Conservation (phyloP, 495 filamentous ascomycete species). For the Letharia lupina region DNA sequence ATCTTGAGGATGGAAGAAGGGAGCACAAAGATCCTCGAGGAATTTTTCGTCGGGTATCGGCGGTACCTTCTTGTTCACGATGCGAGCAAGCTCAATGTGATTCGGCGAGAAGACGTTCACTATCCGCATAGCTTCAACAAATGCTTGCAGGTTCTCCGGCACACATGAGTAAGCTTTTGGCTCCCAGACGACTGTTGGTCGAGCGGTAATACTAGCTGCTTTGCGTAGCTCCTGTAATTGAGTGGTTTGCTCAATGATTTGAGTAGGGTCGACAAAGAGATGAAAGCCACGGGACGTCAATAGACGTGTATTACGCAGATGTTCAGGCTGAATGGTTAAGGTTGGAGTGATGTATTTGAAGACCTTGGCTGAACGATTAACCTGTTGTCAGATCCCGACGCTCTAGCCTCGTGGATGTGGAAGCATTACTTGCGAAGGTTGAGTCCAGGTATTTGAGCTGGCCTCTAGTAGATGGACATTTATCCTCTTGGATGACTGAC, state of each 20-base stretch:
- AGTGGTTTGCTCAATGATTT: conserved; percentile 14
- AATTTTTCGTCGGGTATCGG: background rate
- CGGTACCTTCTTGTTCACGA: background rate
- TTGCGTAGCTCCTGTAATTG: conserved; percentile 6
- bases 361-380: background rate
- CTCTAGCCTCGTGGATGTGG: conserved; percentile 9
- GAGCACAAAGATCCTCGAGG: conserved; percentile 2
- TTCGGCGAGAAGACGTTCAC: conserved; percentile 37
- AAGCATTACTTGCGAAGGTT: conserved; percentile 14
- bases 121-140: conserved; percentile 22
- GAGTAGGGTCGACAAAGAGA: conserved; percentile 18
- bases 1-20: background rate
- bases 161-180: conserved; percentile 30
- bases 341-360: background rate
- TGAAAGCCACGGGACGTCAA: conserved; percentile 19
- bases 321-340: background rate
- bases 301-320: conserved; percentile 11
- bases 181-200: conserved; percentile 35
- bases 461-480: conserved; percentile 23
- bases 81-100: conserved; percentile 29
- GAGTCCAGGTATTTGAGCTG: conserved; percentile 22
- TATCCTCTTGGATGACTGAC: background rate
- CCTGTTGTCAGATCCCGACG: conserved; percentile 10
- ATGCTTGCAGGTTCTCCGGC: conserved; percentile 23
- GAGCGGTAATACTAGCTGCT: conserved; percentile 10